Conservation (phyloP, 495 filamentous ascomycete species). For the Aspergillus biplanus region DNA sequence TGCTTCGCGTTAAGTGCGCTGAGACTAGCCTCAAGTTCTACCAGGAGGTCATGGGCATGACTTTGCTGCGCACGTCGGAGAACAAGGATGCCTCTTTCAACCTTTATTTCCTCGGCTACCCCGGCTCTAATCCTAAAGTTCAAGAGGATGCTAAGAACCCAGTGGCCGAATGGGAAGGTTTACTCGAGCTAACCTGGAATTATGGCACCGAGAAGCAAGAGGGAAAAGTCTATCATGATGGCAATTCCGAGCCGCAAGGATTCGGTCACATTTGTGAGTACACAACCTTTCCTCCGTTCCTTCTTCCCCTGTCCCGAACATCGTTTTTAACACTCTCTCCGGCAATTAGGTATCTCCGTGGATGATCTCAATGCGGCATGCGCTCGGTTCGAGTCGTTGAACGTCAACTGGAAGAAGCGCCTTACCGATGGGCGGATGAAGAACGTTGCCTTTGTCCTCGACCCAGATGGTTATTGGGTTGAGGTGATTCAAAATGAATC, state of each 20-base stretch:
- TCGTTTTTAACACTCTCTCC: too few species aligned
- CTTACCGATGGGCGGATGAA: slow-evolving; percentile 91
- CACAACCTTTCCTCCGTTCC: not conserved
- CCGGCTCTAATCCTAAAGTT: slow-evolving; percentile 46
- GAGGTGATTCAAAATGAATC: slow-evolving; percentile 79
- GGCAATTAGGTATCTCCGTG: slow-evolving; percentile 69
- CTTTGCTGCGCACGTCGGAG: slow-evolving; percentile 71
- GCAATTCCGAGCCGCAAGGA: slow-evolving; percentile 88
- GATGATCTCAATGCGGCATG: slow-evolving; percentile 89
- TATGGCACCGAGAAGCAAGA: slow-evolving; percentile 93
- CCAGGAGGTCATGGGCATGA: slow-evolving; percentile 88
- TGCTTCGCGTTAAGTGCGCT: slow-evolving; percentile 92
- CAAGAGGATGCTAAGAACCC: slow-evolving; percentile 57
- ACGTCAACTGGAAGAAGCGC: slow-evolving; percentile 91
- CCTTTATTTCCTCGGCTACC: slow-evolving; percentile 91
- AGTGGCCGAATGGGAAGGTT: slow-evolving; percentile 71
- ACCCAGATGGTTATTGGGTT: slow-evolving; percentile 93
- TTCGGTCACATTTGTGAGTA: slow-evolving; percentile 87
- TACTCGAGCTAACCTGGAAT: slow-evolving; percentile 94
- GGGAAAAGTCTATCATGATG: slow-evolving; percentile 85
- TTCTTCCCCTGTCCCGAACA: not conserved
- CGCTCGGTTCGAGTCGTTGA: slow-evolving; percentile 76
- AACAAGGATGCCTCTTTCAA: slow-evolving; percentile 75
- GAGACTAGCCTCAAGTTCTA: slow-evolving; percentile 88
- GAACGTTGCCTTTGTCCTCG: slow-evolving; percentile 90